Evolutionary conservation across 2,329 filamentous ascomycete genomes (phyloP), one percentile per base, ranked within the genome.

Genomic region (Epichloe coenophiala): DNA sequence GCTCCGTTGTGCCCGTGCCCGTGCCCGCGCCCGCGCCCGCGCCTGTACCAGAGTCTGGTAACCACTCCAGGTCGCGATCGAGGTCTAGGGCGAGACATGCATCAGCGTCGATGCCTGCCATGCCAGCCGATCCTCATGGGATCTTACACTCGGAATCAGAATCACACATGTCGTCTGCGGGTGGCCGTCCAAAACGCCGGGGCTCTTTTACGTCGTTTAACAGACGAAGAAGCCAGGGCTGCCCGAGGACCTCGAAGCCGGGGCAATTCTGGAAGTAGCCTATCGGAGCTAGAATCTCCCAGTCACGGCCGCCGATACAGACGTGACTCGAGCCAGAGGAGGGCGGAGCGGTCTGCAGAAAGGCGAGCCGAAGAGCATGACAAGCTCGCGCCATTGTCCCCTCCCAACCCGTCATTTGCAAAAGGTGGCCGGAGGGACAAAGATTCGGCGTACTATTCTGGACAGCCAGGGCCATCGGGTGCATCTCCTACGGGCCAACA

Each of bases 371-470:
- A 75, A 42, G 64, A 61, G 19, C 59, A 64, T 40, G 61, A 65
- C 17, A 58, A 60, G n/a, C 59, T 73, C n/a, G 64, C 64, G 7
- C 68, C 73, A 5, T 60, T 81, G 2, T 72, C 72, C 11, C 78
- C 78, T 2, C 78, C 80, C 0, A 72, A 75, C 51, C 76, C 80
- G 9, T 69, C 76, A 5, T 80, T 78, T 58, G 75, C 77, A 5
- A 72, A 70, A 41, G 71, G 71, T 1, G 67, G 69, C 52, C 70
- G 71, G 58, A 68, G 64, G 11, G 62, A 65, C 2, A 83, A 81
- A 58, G 80, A 83, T 59, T 80, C 77, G 43, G 76, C 77, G 8
- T 82, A 83, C 58, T 82, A 80, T 59, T 79, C 77, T 3, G 76
- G 76, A n/a, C 61, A 63, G 53, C 65, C 71, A 2, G 68, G 70